These are phyloP conservation scores for Paraglomus brasilianum DNA, from an alignment of 192 early-diverging fungal genomes.

Conservation along the genomic window DNA sequence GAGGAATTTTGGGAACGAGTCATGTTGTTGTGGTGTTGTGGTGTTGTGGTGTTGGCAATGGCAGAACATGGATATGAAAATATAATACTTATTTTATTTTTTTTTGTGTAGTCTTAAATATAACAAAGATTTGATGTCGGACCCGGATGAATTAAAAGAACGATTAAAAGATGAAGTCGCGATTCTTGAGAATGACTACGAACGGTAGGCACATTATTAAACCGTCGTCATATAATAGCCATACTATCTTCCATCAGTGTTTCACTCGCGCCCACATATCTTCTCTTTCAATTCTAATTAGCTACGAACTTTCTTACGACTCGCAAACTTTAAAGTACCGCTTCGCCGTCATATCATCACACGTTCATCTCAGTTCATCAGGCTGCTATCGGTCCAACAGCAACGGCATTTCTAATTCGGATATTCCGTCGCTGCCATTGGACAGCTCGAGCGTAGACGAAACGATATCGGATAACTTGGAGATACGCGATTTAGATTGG, in stretches of 20 bases:
- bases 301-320: constrained; percentile 36
- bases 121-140: constrained; percentile 46
- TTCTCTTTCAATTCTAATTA: constrained; percentile 35
- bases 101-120: constrained; percentile 52
- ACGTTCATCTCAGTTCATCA: not conserved
- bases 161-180: constrained; percentile 38
- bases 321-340: constrained; percentile 35
- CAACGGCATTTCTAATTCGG: not conserved
- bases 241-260: too few relatives aligned
- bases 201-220: constrained; percentile 34
- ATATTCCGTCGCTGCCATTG: constrained; percentile 7
- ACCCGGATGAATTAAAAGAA: constrained; percentile 40
- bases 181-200: constrained; percentile 46
- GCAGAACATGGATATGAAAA: not conserved
- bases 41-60: not conserved
- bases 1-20: not conserved
- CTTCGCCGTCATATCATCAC: constrained; percentile 41
- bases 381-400: not conserved
- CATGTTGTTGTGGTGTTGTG: not conserved
- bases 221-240: too few relatives aligned
- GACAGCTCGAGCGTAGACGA: constrained; percentile 10
- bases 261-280: not conserved
- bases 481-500: constrained; percentile 18
- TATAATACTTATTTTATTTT: constrained; percentile 6
- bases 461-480: constrained; percentile 25